Evolutionary conservation across 2,329 filamentous ascomycete species (phyloP).

Genomic region (Aspergillus pseudoviridinutans): DNA sequence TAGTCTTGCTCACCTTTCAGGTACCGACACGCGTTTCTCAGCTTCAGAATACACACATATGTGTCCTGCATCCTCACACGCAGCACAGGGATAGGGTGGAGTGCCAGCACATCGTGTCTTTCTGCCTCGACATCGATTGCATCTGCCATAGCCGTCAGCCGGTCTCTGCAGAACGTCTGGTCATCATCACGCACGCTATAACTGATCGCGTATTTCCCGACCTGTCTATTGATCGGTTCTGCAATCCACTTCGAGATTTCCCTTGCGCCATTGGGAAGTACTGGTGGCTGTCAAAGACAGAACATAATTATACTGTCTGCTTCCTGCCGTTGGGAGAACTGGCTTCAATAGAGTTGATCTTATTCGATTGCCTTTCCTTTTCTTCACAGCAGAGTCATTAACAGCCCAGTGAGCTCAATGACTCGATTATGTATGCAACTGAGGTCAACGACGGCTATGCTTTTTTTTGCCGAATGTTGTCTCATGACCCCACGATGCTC

Average conservation of each 20-base stretch:
- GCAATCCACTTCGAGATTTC: constrained; percentile 5
- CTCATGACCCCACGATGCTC: neutral
- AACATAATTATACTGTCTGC: neutral
- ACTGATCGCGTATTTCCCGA: constrained; percentile 20
- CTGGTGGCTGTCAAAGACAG: neutral
- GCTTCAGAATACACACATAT: constrained; percentile 35
- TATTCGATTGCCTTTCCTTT: neutral
- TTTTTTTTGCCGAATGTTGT: neutral
- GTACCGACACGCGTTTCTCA: constrained; percentile 33
- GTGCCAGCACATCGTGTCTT: constrained; percentile 35
- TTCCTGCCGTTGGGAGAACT: neutral
- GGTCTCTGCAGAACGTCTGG: neutral
- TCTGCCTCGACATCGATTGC: constrained; percentile 35
- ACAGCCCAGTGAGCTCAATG: neutral
- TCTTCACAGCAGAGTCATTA: neutral
- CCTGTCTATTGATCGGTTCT: constrained; percentile 17
- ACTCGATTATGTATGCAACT: neutral
- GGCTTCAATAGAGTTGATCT: neutral
- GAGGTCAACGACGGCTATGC: neutral
- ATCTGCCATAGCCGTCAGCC: constrained; percentile 16
- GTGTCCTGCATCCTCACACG: constrained; percentile 30
- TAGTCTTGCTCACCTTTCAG: constrained; percentile 26
- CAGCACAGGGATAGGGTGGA: constrained; percentile 32
- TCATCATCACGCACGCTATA: constrained; percentile 22
- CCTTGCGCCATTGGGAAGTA: constrained; percentile 9